These are phyloP conservation scores for Pulveroboletus sp. DNA, from an alignment of 768 basidiomycete species.

Conservation along the genomic window DNA sequence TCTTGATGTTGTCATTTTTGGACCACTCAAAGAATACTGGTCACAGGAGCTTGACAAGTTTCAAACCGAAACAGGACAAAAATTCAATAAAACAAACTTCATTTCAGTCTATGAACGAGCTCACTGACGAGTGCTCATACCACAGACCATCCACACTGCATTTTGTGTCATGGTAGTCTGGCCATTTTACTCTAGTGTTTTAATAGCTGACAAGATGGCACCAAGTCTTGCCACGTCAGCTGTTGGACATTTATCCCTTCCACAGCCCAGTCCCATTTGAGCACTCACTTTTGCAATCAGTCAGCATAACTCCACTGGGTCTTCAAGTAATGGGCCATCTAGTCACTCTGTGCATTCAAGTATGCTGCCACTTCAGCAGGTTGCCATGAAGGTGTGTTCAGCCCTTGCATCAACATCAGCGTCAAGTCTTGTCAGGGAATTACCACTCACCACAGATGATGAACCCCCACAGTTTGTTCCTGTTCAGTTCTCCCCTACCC, in stretches of 20 bases:
- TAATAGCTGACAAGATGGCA: neutral
- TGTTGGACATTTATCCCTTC: neutral
- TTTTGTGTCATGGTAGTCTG: neutral
- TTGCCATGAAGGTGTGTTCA: neutral
- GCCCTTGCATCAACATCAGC: neutral
- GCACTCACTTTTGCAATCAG: no score
- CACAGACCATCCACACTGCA: neutral
- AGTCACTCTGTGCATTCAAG: no score
- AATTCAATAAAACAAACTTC: constrained; percentile 9
- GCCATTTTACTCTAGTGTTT: neutral
- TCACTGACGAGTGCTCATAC: neutral
- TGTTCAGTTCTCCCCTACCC: no score
- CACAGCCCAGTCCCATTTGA: neutral
- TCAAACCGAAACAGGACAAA: neutral
- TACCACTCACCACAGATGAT: neutral
- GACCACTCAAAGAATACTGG: constrained; percentile 30
- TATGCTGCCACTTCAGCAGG: no score
- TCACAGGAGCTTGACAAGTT: constrained; percentile 17
- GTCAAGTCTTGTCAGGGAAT: neutral
- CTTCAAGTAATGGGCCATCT: no score
- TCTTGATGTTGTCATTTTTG: constrained; percentile 39
- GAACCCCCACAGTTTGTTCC: no score
- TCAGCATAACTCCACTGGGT: no score
- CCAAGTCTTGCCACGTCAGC: neutral
- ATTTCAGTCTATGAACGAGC: neutral